phyloP scores from a whole-genome alignment of 371 early-diverging fungal genomes.

The Cokeromyces recurvatus region DNA sequence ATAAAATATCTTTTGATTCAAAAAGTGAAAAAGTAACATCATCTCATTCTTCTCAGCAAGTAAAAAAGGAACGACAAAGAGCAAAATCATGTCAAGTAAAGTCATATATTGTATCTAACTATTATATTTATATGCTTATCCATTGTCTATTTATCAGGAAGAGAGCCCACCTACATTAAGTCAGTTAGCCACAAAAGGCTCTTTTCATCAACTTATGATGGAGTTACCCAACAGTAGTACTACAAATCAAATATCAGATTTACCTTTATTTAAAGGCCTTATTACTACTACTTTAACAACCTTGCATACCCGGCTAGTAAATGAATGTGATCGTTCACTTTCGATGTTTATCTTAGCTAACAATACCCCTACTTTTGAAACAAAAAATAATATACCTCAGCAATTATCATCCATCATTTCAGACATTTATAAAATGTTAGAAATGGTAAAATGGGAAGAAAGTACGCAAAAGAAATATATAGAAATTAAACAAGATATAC shows the following conservation, averaged over 20 bases:
- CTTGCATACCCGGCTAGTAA: constrained; percentile 36
- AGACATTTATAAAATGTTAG: constrained; percentile 40
- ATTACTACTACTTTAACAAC: constrained; percentile 40
- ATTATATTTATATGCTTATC: too few relatives aligned
- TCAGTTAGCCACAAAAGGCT: too few relatives aligned
- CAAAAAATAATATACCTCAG: constrained; percentile 11
- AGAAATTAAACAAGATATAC: too few relatives aligned
- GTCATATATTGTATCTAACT: background rate
- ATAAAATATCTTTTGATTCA: background rate
- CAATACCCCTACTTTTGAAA: background rate
- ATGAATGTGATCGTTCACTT: constrained; percentile 34
- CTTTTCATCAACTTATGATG: too few relatives aligned
- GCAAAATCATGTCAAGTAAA: constrained; percentile 34
- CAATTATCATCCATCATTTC: constrained; percentile 19
- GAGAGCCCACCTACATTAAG: too few relatives aligned
- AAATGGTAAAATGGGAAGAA: constrained; percentile 39
- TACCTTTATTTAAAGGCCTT: constrained; percentile 21
- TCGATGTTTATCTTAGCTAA: constrained; percentile 13
- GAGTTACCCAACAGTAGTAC: too few relatives aligned
- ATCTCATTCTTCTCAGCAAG: constrained; percentile 4
- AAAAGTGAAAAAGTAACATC: constrained; percentile 16
- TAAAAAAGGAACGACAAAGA: constrained; percentile 23
- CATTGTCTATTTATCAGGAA: background rate
- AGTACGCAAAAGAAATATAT: too few relatives aligned
- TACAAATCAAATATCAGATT: background rate